A percentile compares a stretch with the other conserved stretches of the same genome.
phyloP scores from a whole-genome alignment of 176 grass and related monocot species.

The Tillandsia fasciculata region DNA sequence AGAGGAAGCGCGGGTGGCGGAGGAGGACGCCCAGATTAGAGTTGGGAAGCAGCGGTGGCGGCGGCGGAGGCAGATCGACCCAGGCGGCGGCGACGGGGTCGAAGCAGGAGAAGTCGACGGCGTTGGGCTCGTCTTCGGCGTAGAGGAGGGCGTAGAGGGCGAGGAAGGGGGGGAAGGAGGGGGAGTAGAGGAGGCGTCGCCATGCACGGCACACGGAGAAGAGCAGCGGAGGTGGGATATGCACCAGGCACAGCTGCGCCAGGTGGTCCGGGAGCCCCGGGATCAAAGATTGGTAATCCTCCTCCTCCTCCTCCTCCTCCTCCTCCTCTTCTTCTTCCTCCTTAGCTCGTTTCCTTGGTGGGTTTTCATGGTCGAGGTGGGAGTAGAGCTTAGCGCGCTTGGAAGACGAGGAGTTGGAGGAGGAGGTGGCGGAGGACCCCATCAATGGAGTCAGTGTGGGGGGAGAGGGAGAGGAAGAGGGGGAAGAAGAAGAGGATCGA shows the following conservation, averaged over 20 bases:
- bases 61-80: conserved; percentile 35
- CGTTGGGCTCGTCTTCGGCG: neutral
- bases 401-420: neutral
- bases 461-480: neutral
- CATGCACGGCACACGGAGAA: conserved; percentile 57
- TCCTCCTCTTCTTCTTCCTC: neutral
- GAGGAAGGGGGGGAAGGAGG: conserved; percentile 44
- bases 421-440: neutral
- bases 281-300: conserved; percentile 24
- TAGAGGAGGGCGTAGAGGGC: conserved; percentile 50
- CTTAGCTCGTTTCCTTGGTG: neutral
- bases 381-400: neutral
- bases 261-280: conserved; percentile 82
- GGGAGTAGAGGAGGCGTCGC: conserved; percentile 56
- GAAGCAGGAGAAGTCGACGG: conserved; percentile 41
- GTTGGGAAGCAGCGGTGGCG: conserved; percentile 29
- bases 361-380: neutral
- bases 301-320: neutral
- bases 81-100: conserved; percentile 38
- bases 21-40: conserved; percentile 16
- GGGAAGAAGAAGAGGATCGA: neutral
- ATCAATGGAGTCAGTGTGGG: neutral
- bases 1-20: conserved; percentile 56
- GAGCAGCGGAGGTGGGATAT: conserved; percentile 38
- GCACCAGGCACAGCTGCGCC: conserved; percentile 48